phyloP scores from a whole-genome alignment of 2,329 filamentous ascomycete species.

The Aspergillus texensis region DNA sequence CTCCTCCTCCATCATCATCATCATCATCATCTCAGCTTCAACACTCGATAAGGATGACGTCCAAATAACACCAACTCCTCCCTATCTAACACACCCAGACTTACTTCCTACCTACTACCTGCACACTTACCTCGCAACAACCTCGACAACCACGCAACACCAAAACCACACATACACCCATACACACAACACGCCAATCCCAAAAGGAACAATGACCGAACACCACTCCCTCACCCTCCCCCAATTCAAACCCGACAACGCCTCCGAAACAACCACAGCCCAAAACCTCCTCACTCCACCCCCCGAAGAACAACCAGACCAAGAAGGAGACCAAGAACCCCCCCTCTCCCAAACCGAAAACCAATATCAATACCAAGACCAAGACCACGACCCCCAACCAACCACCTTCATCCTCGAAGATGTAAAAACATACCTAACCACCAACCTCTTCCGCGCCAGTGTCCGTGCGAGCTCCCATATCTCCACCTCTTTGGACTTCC shows the following conservation, averaged over 20 bases:
- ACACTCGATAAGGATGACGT: background rate
- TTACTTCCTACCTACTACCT: background rate
- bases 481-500: conserved; percentile 55
- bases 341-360: background rate
- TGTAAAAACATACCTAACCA: background rate
- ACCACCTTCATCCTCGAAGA: background rate
- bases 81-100: background rate
- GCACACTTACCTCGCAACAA: background rate
- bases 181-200: background rate
- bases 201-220: background rate
- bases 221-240: background rate
- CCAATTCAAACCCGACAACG: conserved; percentile 3
- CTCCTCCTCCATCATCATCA: background rate
- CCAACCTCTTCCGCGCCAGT: background rate
- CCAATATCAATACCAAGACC: too few relatives aligned
- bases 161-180: background rate
- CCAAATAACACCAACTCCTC: background rate
- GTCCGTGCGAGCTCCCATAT: conserved; percentile 49
- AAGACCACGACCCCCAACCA: too few relatives aligned
- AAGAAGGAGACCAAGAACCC: background rate
- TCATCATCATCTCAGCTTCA: background rate
- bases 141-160: background rate
- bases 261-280: background rate
- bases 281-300: conserved; percentile 8
- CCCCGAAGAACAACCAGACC: background rate